Evolutionary conservation across 169 alveolate genomes (phyloP), one percentile per base, ranked within the genome.

Genomic region (Plasmodium knowlesi): DNA sequence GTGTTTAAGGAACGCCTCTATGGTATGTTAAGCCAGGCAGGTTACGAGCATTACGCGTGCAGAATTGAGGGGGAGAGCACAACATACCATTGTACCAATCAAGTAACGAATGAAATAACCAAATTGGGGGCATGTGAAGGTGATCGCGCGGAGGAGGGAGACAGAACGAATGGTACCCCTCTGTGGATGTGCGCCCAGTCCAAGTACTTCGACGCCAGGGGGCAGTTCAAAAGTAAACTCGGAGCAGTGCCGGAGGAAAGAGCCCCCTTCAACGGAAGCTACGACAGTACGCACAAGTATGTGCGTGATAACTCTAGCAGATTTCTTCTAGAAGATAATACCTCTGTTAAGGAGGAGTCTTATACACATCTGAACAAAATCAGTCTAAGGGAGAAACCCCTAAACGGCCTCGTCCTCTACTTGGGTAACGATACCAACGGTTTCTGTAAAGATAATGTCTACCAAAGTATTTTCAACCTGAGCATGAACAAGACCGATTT

Each of bases 401-500:
- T 89, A 28, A 89, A 89, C 53, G 90, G 78, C 3, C 90, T 89
- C 10, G 54, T 89, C 30, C 57, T 89, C 28, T 89, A 79, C 83
- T 61, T 89, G 30, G 28, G 82, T 81, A 91, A 89, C 39, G 83
- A 89, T 89, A 37, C 61, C 30, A 70, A 34, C 53, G 41, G 43
- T 12, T 54, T 34, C 32, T n/a, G 53, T 8, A 71, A 89, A 61
- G 91, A 89, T 67, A 78, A 79, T 70, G 61, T 79, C 3, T 89
- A 89, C 41, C 80, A 89, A 67, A 89, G 80, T 43, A 46, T 89
- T 1, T 80, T 89, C 46, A 89, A 67, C 83, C 79, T 89, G 10
- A 80, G 83, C 46, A 39, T 89, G 73, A 25, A 85, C 34, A 89
- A 80, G 53, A 79, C 90, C 9, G 94, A 89, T 73, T 89, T 89